These are phyloP conservation scores for Wickerhamiella allomyrinae DNA, from an alignment of 805 yeast species.

Conservation along the genomic window DNA sequence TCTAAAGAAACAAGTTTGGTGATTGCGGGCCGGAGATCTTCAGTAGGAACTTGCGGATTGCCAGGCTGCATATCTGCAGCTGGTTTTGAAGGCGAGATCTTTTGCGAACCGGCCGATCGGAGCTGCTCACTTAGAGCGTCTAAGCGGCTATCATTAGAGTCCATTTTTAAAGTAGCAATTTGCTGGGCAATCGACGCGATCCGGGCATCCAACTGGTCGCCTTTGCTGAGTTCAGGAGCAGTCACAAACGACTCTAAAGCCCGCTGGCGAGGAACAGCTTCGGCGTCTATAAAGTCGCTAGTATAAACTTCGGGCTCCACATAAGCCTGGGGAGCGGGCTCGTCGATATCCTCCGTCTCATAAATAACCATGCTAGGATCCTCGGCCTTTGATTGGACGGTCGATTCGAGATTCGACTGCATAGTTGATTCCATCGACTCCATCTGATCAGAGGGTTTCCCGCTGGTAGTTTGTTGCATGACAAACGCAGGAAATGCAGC, in stretches of 20 bases:
- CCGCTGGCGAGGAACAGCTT: background rate
- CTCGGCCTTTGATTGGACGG: no score
- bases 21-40: background rate
- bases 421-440: background rate
- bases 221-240: background rate
- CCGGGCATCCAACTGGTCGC: background rate
- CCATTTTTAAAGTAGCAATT: background rate
- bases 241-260: conserved; percentile 4
- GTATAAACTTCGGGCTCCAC: background rate
- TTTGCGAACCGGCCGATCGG: no score
- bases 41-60: background rate
- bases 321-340: background rate
- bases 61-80: background rate
- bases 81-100: background rate
- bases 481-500: background rate
- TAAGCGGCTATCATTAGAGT: background rate
- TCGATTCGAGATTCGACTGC: background rate
- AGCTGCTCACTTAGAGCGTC: background rate
- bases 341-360: conserved; percentile 3
- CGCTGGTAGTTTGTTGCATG: background rate
- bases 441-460: background rate
- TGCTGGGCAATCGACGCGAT: background rate
- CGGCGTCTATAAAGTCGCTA: background rate
- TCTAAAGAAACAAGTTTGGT: background rate
- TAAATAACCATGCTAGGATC: conserved; percentile 3